Evolutionary conservation across 2,329 filamentous ascomycete species (phyloP).

Genomic region (Fusarium humuli): DNA sequence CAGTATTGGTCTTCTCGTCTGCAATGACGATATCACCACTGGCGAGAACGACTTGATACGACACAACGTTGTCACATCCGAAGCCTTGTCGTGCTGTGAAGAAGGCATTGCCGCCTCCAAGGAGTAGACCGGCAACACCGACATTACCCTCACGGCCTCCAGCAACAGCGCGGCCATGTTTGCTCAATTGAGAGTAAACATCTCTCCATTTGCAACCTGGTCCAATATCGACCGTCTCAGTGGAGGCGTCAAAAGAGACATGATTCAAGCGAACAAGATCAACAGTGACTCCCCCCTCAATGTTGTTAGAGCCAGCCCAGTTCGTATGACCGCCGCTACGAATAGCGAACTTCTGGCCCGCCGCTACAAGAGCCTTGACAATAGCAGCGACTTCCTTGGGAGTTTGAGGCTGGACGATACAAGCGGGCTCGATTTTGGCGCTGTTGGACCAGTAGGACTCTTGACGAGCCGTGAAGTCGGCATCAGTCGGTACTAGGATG

Average conservation of each 20-base stretch:
- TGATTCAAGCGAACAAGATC: slow-evolving; percentile 5
- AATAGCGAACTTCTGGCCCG: slow-evolving; percentile 12
- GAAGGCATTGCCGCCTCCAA: slow-evolving; percentile 11
- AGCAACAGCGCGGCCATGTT: background rate
- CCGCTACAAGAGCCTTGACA: slow-evolving; percentile 23
- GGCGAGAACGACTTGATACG: background rate
- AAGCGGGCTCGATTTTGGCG: slow-evolving; percentile 31
- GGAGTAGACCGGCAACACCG: background rate
- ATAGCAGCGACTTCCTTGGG: slow-evolving; percentile 14
- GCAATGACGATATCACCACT: background rate
- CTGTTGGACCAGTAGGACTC: slow-evolving; percentile 39
- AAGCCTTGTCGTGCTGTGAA: slow-evolving; percentile 4
- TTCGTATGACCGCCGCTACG: slow-evolving; percentile 11
- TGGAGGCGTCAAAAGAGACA: background rate
- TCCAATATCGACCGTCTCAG: background rate
- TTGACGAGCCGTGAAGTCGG: slow-evolving; percentile 26
- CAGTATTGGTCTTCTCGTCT: background rate
- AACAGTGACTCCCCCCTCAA: slow-evolving; percentile 2
- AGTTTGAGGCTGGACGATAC: slow-evolving; percentile 25
- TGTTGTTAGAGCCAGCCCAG: slow-evolving; percentile 4
- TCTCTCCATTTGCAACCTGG: slow-evolving; percentile 14
- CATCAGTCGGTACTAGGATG: slow-evolving; percentile 13
- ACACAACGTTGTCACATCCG: slow-evolving; percentile 7
- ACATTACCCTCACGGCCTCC: slow-evolving; percentile 14
- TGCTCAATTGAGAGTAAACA: background rate